Conservation (phyloP, 148 eudicot species). For the Camellia lanceoleosa region DNA sequence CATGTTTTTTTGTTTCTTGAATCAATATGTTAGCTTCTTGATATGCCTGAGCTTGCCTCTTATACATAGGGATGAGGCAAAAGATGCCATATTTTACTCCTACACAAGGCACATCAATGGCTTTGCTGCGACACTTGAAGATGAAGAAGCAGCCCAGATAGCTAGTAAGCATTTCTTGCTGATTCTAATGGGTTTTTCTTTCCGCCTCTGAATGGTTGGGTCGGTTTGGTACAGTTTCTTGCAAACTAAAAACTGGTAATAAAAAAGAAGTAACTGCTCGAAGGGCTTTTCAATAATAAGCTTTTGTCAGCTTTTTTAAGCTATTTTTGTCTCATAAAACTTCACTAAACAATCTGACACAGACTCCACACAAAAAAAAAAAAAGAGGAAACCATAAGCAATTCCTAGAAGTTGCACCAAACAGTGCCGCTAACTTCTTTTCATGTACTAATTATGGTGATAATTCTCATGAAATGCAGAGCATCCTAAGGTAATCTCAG, state of each 20-base stretch:
- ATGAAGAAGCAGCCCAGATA: conserved; percentile 50
- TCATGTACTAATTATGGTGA: background rate
- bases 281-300: no score
- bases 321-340: no score
- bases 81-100: conserved; percentile 71
- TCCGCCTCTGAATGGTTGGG: background rate
- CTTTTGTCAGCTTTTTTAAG: no score
- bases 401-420: no score
- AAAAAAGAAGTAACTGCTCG: no score
- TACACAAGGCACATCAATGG: conserved; percentile 89
- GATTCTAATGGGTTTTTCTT: background rate
- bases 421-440: background rate
- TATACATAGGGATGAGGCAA: conserved; percentile 30
- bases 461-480: conserved; percentile 31
- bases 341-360: no score
- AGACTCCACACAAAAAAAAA: no score
- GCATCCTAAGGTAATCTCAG: conserved; percentile 73
- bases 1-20: conserved; percentile 2
- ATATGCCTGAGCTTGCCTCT: conserved; percentile 4
- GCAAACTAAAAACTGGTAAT: no score
- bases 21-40: background rate
- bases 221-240: no score
- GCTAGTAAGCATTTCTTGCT: conserved; percentile 43
- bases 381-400: no score
- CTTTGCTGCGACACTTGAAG: conserved; percentile 79